Evolutionary conservation across 345 rosid genomes (phyloP), one percentile per base, ranked within the genome.

Genomic region (Clarkia xantiana): DNA sequence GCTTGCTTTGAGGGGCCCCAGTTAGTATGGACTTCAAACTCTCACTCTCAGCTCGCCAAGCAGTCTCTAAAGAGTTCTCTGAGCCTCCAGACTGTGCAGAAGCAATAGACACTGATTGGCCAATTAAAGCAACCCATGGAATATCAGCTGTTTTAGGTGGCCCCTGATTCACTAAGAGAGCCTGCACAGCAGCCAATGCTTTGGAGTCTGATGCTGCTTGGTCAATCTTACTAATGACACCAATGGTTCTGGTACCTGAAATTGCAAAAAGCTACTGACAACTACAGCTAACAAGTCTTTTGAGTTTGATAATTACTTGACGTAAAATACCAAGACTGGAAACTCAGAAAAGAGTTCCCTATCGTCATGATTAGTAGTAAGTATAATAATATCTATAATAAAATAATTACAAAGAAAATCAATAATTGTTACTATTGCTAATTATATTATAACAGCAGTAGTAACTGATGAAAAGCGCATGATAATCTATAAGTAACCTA

Each of bases 171-270:
- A 68, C 55, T 41, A 83, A 58, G 45, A 83, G 84, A 38, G 84
- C 82, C 58, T 83, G 87, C 62, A 70, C 84, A 51, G 78, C 84
- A 52, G 86, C 80, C 66, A 79, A 61, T 13, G 81, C 82, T 76
- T 83, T 75, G 44, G 58, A 59, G 42, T 79, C 86, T 29, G 75
- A 61, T 66, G 82, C 79, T 42, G 83, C 89, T 75, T 79, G 94
- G 72, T 89, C 98, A 70, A 91, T 83, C 72, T 91, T 91, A 67
- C 94, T 84, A 53, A 91, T 91, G 51, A 86, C 70, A 41, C 98
- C 98, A 56, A 91, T 57, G 9, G 96, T 91, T 69, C 98, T 78
- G 34, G 98, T 91, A 61, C 98, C 96, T 91, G 54, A 9, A 46
- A 54, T 47, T 36, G 51, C n/a, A n/a, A 40, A 45, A 17, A 55